Evolutionary conservation across 169 alveolate species (phyloP), one percentile per base, ranked within the genome.

Genomic region (Haemoproteus tartakovskyi): DNA sequence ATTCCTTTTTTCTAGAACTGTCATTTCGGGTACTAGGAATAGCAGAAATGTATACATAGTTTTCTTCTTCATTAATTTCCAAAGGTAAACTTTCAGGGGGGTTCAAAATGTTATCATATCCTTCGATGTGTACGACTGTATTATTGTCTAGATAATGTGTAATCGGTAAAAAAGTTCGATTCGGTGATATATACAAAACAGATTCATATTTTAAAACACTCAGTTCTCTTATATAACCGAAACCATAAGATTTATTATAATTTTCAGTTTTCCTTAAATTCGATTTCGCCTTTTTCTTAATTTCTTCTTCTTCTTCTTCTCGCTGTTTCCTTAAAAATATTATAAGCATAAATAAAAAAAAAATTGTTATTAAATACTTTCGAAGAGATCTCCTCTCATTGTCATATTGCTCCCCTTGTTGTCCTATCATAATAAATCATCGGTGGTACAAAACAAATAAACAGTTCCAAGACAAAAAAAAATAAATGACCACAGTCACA

Each of bases 241-340:
- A 74, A 26, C 52, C 60, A 21, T 24, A 46, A 12, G 48, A 45
- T 38, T 62, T 47, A 60, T 74, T 36, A n/a, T n/a, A n/a, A 48
- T 74, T 56, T 43, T 74, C 84, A 24, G 2, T 56, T 56, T 74
- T 60, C 22, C 84, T 74, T 56, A 74, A 60, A 47, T 74, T 74
- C 41, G 57, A 22, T 74, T 74, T 74, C 2, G 26, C 40, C 36
- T 52, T 40, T 27, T 16, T 56, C 4, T n/a, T 59, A 0, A 56
- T 18, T 37, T 56, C 78, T 4, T 74, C 78, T 18, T 70, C 84
- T 60, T 74, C 84, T 43, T 74, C 78, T 30, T 74, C 84, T 19
- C 56, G 51, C 18, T 67, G 52, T 18, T 74, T 74, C 16, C 78
- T 33, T 50, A 74, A 36, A 16, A 74, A 19, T 24, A 59, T 14